A percentile compares a stretch with the other conserved stretches of the same genome.
Conservation (phyloP, 345 rosid species). For the Aethionema arabicum region DNA sequence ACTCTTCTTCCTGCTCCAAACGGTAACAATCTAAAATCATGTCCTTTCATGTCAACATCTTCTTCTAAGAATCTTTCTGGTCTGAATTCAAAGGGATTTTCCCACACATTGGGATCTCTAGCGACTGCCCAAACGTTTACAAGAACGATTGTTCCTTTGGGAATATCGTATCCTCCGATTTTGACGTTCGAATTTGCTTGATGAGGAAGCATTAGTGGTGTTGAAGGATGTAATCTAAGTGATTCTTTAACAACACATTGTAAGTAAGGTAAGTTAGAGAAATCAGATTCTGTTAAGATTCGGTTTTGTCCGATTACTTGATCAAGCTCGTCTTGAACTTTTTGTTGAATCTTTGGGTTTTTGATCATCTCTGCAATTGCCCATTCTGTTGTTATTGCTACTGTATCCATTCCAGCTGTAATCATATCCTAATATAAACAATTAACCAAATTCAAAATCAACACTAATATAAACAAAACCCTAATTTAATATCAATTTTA, state of each 20-base stretch:
- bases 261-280: conserved; percentile 70
- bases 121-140: conserved; percentile 91
- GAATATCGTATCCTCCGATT: conserved; percentile 82
- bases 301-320: conserved; percentile 65
- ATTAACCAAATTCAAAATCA: conserved; percentile 9
- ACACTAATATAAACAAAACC: too few species aligned
- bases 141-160: conserved; percentile 75
- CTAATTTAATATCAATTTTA: too few species aligned
- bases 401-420: conserved; percentile 95
- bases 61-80: conserved; percentile 87
- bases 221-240: conserved; percentile 80
- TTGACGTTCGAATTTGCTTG: conserved; percentile 62
- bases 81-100: conserved; percentile 64
- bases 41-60: conserved; percentile 91
- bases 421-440: conserved; percentile 75
- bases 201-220: conserved; percentile 97
- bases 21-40: conserved; percentile 70
- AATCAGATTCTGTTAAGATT: conserved; percentile 65
- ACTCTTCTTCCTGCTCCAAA: conserved; percentile 75
- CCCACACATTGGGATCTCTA: conserved; percentile 76
- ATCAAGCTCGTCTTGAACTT: conserved; percentile 87
- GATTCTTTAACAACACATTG: conserved; percentile 78
- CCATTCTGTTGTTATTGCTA: conserved; percentile 83
- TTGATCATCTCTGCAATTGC: conserved; percentile 78
- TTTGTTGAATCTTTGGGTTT: conserved; percentile 78